phyloP scores from a whole-genome alignment of 345 rosid species.

The Adansonia digitata region DNA sequence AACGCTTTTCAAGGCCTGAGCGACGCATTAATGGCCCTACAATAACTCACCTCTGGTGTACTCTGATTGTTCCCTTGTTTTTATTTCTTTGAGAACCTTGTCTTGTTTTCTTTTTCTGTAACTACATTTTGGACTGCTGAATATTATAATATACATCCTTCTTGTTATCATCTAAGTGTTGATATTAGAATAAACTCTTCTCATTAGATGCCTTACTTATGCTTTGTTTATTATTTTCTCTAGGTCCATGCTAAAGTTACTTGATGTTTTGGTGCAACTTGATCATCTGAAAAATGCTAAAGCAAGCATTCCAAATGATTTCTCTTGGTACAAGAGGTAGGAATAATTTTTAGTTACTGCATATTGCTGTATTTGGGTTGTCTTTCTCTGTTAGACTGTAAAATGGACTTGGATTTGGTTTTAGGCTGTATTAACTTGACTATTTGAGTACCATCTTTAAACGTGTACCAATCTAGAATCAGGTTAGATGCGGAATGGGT shows the following conservation, averaged over 20 bases:
- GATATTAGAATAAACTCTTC: constrained; percentile 7
- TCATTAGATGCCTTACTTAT: background rate
- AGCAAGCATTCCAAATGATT: constrained; percentile 99
- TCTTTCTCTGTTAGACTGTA: background rate
- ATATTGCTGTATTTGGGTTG: background rate
- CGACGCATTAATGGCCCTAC: constrained; percentile 96
- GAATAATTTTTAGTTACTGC: background rate
- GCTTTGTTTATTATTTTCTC: constrained; percentile 16
- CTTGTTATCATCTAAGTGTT: background rate
- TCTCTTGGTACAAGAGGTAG: constrained; percentile 99
- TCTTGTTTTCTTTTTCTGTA: background rate
- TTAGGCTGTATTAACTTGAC: background rate
- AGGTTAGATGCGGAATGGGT: background rate
- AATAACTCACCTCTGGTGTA: constrained; percentile 85
- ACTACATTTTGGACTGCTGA: constrained; percentile 3
- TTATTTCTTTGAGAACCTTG: background rate
- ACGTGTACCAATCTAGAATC: background rate
- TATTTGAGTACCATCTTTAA: background rate
- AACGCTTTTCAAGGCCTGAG: constrained; percentile 97
- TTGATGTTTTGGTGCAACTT: constrained; percentile 95
- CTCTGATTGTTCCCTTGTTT: background rate
- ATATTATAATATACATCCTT: constrained; percentile 4
- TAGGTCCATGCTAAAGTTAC: constrained; percentile 96
- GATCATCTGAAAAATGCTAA: constrained; percentile 99
- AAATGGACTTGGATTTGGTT: background rate